phyloP scores from a whole-genome alignment of 2,329 filamentous ascomycete species.

The Ascomycota sp. region DNA sequence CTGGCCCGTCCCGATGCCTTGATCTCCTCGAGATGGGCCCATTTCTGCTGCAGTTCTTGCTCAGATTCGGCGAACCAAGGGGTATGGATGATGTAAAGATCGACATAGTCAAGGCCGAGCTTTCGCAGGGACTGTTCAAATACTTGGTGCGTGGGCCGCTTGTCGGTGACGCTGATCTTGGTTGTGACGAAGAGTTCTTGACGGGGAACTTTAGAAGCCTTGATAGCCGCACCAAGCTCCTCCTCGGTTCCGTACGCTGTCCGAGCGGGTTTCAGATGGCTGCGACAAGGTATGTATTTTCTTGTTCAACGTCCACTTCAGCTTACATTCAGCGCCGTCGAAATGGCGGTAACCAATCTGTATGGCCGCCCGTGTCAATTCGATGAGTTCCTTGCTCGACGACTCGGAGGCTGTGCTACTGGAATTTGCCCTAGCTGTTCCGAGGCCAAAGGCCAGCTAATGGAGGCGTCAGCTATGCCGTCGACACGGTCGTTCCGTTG shows the following conservation, averaged over 20 bases:
- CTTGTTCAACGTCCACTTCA: too few species aligned
- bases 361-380: constrained; percentile 36
- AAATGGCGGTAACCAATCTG: constrained; percentile 48
- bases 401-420: constrained; percentile 13
- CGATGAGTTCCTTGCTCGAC: constrained; percentile 30
- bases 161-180: constrained; percentile 24
- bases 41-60: constrained; percentile 31
- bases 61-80: constrained; percentile 29
- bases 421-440: constrained; percentile 38
- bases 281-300: too few species aligned
- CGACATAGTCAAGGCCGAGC: constrained; percentile 47
- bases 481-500: too few species aligned
- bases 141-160: constrained; percentile 22
- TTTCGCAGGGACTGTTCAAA: constrained; percentile 38
- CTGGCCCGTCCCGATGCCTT: constrained; percentile 39
- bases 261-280: neutral
- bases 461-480: neutral
- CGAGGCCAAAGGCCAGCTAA: constrained; percentile 48
- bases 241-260: constrained; percentile 41
- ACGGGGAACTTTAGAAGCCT: constrained; percentile 38
- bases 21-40: constrained; percentile 42
- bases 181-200: constrained; percentile 47
- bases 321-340: constrained; percentile 47
- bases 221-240: constrained; percentile 51
- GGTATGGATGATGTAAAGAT: constrained; percentile 43